Evolutionary conservation across 495 filamentous ascomycete species (phyloP), one percentile per base, ranked within the genome.

Genomic region (Umbilicaria muhlenbergii): DNA sequence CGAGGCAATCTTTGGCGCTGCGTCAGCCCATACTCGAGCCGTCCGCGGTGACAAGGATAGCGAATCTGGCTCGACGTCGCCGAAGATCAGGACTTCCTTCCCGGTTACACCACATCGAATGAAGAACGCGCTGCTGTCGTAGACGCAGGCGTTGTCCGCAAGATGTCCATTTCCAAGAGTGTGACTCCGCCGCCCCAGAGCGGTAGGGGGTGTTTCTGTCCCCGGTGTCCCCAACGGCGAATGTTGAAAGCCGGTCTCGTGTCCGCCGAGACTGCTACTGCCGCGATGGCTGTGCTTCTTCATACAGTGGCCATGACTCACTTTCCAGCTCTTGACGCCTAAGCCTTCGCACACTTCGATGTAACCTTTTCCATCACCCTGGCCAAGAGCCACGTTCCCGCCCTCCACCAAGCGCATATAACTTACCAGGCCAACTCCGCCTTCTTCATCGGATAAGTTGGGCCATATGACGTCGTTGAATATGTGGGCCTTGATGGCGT

Each of bases 391-490:
- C 11, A 79, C 74, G 37, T 86, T 85, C 11, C 86, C 87, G n/a
- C 85, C 87, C 54, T 94, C 85, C 2, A 80, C 74, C 16, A 98
- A 64, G 19, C 91, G 77, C 59, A 85, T 82, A 50, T 93, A 96
- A 8, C 85, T 94, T 24, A 96, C 74, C 5, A 98, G 66, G 2
- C 92, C 92, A 18, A 86, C 86, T 12, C 92, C 91, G 28, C 85
- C 86, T 58, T 93, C 87, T 64, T 98, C 92, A 60, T 96, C 87
- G 0, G 86, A 91, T 32, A 98, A 66, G 51, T 98, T 98, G 0
- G 91, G 91, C 92, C 92, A 98, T 41, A 98, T 92, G 36, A 95
- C 60, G 55, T 94, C 87, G 62, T 98, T 98, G 66, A 96, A 98
- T 44, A 98, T 81, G 59, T 98, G 87, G 10, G 69, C 74, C 55